phyloP scores from a whole-genome alignment of 495 filamentous ascomycete genomes.

The Penicillium soppii region DNA sequence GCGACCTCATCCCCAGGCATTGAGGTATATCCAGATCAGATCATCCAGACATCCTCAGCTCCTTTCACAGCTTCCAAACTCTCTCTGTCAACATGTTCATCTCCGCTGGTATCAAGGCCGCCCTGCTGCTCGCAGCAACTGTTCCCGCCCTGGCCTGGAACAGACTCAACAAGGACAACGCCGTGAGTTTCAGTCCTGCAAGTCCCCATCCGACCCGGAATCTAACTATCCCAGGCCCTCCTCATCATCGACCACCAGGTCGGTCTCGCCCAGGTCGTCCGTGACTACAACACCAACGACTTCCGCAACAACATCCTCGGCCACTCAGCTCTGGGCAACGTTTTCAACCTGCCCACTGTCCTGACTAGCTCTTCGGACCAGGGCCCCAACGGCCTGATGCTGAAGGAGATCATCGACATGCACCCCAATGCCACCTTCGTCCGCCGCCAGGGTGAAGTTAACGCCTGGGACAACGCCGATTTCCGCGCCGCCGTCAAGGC shows the following conservation, averaged over 20 bases:
- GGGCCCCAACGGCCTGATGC: constrained; percentile 64
- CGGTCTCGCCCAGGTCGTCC: constrained; percentile 63
- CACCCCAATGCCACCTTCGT: constrained; percentile 68
- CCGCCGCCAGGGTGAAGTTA: constrained; percentile 69
- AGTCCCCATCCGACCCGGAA: neutral
- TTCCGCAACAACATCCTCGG: constrained; percentile 69
- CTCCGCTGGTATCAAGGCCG: constrained; percentile 13
- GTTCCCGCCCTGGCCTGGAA: constrained; percentile 33
- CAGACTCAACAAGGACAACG: constrained; percentile 55
- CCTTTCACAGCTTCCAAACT: neutral
- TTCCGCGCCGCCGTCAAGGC: constrained; percentile 66
- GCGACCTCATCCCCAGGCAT: neutral
- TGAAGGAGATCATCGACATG: constrained; percentile 67
- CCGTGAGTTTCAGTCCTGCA: constrained; percentile 35
- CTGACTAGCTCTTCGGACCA: constrained; percentile 66
- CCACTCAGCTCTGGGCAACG: constrained; percentile 63
- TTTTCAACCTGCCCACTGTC: constrained; percentile 69
- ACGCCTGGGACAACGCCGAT: constrained; percentile 76
- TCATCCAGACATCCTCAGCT: neutral
- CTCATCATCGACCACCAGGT: constrained; percentile 73
- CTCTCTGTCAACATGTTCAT: constrained; percentile 13
- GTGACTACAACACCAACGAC: constrained; percentile 61
- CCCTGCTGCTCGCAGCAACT: constrained; percentile 16
- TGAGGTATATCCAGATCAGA: constrained; percentile 1
- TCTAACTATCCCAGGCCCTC: constrained; percentile 38